Conservation (phyloP, 2,329 filamentous ascomycete species). For the Claviceps fusiformis region DNA sequence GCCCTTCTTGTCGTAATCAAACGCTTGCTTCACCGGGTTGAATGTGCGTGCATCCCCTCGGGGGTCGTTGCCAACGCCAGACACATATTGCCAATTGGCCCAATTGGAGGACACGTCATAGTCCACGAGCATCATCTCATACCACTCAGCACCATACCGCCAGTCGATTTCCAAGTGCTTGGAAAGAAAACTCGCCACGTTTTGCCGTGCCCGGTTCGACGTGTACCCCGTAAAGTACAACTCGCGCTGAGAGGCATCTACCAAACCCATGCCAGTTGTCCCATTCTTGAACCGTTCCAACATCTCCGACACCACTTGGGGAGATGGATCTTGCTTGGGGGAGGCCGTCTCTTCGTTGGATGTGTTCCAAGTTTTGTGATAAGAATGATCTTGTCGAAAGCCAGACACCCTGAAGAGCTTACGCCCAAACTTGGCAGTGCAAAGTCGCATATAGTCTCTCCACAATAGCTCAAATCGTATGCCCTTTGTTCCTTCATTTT, state of each 20-base stretch:
- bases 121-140: conserved; percentile 60
- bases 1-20: conserved; percentile 61
- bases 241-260: conserved; percentile 66
- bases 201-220: conserved; percentile 62
- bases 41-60: conserved; percentile 59
- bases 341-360: conserved; percentile 17
- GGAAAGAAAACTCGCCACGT: conserved; percentile 59
- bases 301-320: conserved; percentile 30
- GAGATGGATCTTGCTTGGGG: conserved; percentile 23
- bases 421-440: conserved; percentile 53
- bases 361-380: conserved; percentile 36
- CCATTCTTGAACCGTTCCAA: conserved; percentile 51
- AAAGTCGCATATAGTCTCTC: conserved; percentile 72
- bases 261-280: conserved; percentile 60
- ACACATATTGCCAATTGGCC: conserved; percentile 74
- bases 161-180: conserved; percentile 67
- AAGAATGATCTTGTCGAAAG: conserved; percentile 36
- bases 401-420: conserved; percentile 53
- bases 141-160: conserved; percentile 72
- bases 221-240: conserved; percentile 65
- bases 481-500: conserved; percentile 56
- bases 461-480: conserved; percentile 63
- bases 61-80: conserved; percentile 69
- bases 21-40: conserved; percentile 69
- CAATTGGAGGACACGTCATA: conserved; percentile 68